Evolutionary conservation across 2,329 filamentous ascomycete genomes (phyloP).

Genomic region (Phyllosticta citriasiana): DNA sequence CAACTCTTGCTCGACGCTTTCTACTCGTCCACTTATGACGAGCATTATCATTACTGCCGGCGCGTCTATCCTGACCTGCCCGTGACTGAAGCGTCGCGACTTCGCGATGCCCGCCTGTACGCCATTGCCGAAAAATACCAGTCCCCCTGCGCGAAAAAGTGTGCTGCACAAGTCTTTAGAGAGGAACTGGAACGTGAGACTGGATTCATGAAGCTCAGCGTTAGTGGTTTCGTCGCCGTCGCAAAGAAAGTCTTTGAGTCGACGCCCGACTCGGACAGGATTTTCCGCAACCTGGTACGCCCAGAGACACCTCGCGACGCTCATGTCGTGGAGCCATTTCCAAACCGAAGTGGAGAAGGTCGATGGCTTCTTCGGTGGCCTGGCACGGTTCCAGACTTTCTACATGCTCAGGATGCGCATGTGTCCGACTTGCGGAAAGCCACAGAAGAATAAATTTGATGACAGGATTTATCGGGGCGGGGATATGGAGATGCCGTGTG

Average conservation of each 20-base stretch:
- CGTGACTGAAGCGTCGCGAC: not conserved
- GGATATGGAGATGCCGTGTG: no score
- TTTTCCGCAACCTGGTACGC: not conserved
- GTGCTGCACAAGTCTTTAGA: not conserved
- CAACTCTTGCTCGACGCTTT: not conserved
- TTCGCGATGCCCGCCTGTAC: not conserved
- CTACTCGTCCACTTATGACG: not conserved
- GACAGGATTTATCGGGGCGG: no score
- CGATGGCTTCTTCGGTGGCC: not conserved
- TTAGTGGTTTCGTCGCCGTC: not conserved
- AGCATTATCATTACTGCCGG: not conserved
- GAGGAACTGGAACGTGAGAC: no score
- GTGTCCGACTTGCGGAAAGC: no score
- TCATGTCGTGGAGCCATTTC: not conserved
- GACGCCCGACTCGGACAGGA: not conserved
- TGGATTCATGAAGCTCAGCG: no score
- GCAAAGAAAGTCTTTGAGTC: not conserved
- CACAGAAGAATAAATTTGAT: no score
- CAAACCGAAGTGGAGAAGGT: not conserved
- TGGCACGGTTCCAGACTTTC: not conserved
- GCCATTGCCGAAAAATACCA: conserved; percentile 1
- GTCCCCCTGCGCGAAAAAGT: not conserved
- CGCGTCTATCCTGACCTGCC: no score
- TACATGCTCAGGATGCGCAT: no score
- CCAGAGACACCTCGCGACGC: not conserved